Conservation (phyloP, 768 basidiomycete genomes). For the Amanita polypyramis region DNA sequence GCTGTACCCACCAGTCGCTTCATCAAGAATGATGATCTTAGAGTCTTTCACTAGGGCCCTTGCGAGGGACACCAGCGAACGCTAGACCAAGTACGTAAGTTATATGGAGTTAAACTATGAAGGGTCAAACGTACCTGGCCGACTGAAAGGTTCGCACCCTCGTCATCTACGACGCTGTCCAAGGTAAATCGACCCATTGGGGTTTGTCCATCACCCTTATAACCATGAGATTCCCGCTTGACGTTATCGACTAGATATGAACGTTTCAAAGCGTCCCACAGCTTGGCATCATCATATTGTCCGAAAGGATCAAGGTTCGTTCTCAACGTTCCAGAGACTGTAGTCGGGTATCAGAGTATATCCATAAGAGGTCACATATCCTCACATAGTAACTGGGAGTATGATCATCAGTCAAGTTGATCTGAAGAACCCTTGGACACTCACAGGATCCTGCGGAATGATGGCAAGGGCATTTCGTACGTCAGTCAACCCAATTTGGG, state of each 20-base stretch:
- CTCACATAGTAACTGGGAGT: conserved; percentile 36
- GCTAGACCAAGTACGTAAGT: conserved; percentile 24
- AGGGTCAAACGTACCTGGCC: conserved; percentile 36
- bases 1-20: conserved; percentile 55
- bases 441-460: conserved; percentile 76
- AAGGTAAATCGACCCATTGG: conserved; percentile 64
- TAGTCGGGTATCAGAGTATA: conserved; percentile 9
- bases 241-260: conserved; percentile 64
- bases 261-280: conserved; percentile 85
- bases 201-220: conserved; percentile 31
- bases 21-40: conserved; percentile 80
- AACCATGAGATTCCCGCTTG: conserved; percentile 22
- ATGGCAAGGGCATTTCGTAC: conserved; percentile 61
- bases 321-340: conserved; percentile 73
- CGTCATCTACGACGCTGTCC: conserved; percentile 77
- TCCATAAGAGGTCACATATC: conserved; percentile 1
- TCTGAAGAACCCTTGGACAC: conserved; percentile 16
- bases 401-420: conserved; percentile 8
- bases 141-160: conserved; percentile 77
- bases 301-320: conserved; percentile 89
- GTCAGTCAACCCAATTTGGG: conserved; percentile 67
- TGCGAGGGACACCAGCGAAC: conserved; percentile 80
- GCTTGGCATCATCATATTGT: conserved; percentile 61
- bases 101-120: not conserved
- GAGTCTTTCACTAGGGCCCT: conserved; percentile 82